Percentiles rank a stretch among this genome's conserved stretches.
Evolutionary conservation across 2,329 filamentous ascomycete genomes (phyloP).

Genomic region (Amphichorda felina): DNA sequence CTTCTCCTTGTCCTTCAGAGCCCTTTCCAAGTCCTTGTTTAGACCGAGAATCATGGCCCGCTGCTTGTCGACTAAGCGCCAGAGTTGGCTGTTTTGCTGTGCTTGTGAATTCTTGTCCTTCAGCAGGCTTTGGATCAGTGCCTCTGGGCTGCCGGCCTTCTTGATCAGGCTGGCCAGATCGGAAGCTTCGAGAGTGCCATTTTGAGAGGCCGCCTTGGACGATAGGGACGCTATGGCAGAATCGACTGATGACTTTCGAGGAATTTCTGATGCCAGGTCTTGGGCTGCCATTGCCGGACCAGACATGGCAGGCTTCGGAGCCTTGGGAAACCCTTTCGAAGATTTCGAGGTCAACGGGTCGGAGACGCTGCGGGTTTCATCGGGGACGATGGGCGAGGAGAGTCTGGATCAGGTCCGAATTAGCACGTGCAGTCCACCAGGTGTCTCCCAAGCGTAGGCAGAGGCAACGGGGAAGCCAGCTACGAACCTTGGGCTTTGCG

Average conservation of each 20-base stretch:
- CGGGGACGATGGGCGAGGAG: conserved; percentile 20
- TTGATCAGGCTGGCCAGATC: conserved; percentile 73
- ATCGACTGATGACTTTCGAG: conserved; percentile 81
- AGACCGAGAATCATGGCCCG: conserved; percentile 84
- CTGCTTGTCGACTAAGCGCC: conserved; percentile 94
- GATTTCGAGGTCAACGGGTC: conserved; percentile 31
- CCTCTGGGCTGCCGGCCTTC: conserved; percentile 79
- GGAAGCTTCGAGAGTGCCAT: conserved; percentile 26
- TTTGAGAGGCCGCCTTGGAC: conserved; percentile 38
- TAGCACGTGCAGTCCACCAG: not conserved
- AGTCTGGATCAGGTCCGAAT: conserved; percentile 9
- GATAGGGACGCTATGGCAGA: conserved; percentile 79
- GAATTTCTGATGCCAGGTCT: conserved; percentile 22
- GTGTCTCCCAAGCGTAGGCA: not conserved
- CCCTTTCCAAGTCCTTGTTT: conserved; percentile 86
- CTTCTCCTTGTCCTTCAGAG: conserved; percentile 86
- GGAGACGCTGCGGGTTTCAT: conserved; percentile 36
- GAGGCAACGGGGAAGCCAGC: not conserved
- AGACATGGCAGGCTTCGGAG: conserved; percentile 32
- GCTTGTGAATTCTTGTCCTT: conserved; percentile 85
- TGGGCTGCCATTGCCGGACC: conserved; percentile 28
- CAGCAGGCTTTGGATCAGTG: conserved; percentile 75
- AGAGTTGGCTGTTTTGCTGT: conserved; percentile 84
- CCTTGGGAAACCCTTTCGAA: conserved; percentile 23
- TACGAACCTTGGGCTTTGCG: conserved; percentile 19